phyloP scores from a whole-genome alignment of 352 stramenopile species.

The Globisporangium spinosum region DNA sequence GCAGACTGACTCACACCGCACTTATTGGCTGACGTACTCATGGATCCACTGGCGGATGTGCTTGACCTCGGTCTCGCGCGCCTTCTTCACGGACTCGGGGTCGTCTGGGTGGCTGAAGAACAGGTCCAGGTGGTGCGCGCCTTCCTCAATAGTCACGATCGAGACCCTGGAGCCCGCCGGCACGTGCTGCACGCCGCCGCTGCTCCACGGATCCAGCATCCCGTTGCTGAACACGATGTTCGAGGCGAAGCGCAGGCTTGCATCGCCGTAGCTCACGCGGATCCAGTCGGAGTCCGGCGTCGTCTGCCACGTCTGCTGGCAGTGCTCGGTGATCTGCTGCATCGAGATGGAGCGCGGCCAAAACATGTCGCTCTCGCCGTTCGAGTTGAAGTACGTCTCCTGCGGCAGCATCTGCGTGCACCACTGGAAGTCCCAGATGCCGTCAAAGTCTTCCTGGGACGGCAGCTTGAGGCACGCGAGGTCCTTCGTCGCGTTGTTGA shows the following conservation, averaged over 20 bases:
- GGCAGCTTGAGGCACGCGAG: conserved; percentile 73
- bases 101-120: conserved; percentile 91
- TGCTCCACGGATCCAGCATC: conserved; percentile 91
- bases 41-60: conserved; percentile 85
- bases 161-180: conserved; percentile 51
- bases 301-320: conserved; percentile 57
- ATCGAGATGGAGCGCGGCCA: conserved; percentile 72
- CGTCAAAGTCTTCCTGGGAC: conserved; percentile 67
- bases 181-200: conserved; percentile 74
- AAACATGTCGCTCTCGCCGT: conserved; percentile 91
- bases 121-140: conserved; percentile 89
- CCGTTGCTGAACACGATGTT: conserved; percentile 97
- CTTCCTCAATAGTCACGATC: conserved; percentile 72
- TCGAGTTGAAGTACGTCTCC: conserved; percentile 87
- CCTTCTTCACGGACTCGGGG: conserved; percentile 66
- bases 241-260: conserved; percentile 51
- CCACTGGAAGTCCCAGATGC: conserved; percentile 91
- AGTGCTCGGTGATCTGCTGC: conserved; percentile 54
- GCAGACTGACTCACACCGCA: background rate
- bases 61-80: conserved; percentile 70
- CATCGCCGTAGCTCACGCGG: conserved; percentile 72
- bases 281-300: conserved; percentile 76
- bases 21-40: conserved; percentile 37
- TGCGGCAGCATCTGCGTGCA: conserved; percentile 91
- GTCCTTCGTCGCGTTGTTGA: conserved; percentile 84